These are phyloP conservation scores for Macrolepiota fuliginosa DNA, from an alignment of 768 basidiomycete species.

Conservation along the genomic window DNA sequence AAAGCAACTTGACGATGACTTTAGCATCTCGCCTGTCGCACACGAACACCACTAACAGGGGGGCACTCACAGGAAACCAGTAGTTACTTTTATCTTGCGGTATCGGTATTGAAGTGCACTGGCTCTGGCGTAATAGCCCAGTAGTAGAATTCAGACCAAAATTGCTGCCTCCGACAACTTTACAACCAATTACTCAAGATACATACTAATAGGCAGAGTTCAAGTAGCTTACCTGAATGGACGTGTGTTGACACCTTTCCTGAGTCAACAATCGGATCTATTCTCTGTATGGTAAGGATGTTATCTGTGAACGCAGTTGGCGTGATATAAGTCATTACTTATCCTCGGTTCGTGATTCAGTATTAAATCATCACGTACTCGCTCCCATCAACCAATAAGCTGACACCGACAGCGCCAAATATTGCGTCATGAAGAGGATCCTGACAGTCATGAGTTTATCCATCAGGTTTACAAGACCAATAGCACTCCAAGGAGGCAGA, in stretches of 20 bases:
- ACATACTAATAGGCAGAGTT: not conserved
- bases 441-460: not conserved
- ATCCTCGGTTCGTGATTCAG: too few species aligned
- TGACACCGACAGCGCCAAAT: not conserved
- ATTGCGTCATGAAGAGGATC: not conserved
- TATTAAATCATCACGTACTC: slow-evolving; percentile 19
- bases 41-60: not conserved
- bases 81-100: slow-evolving; percentile 35
- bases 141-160: slow-evolving; percentile 31
- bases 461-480: not conserved
- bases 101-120: slow-evolving; percentile 37
- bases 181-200: not conserved
- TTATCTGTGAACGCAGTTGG: slow-evolving; percentile 23
- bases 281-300: slow-evolving; percentile 33
- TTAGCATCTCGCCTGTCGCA: slow-evolving; percentile 11
- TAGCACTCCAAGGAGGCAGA: not conserved
- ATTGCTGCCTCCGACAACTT: slow-evolving; percentile 37
- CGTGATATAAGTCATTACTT: not conserved
- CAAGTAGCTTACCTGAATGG: slow-evolving; percentile 25
- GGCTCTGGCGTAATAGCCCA: slow-evolving; percentile 26
- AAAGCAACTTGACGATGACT: slow-evolving; percentile 17
- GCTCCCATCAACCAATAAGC: slow-evolving; percentile 30
- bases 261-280: slow-evolving; percentile 36
- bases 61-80: slow-evolving; percentile 23
- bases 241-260: slow-evolving; percentile 31